Base-by-base conservation (phyloP, 2,329 filamentous ascomycete genomes). In the Fusarium tuaranense region DNA sequence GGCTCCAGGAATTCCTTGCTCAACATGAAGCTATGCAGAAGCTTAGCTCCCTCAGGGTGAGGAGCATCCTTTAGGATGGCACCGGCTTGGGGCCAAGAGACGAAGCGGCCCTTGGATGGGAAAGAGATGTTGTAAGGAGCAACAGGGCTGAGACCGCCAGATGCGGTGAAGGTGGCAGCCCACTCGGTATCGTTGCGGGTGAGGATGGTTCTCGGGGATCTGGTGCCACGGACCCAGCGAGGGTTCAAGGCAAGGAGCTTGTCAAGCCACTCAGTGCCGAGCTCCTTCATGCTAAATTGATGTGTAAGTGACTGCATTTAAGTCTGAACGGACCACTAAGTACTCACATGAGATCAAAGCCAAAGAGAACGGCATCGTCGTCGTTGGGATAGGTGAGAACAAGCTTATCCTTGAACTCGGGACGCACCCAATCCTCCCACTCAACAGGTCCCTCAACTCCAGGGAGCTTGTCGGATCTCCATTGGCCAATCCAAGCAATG, bases 321-420 rank as follows among this genome's bases (percentile, higher is more conserved):
- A 13, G 16, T 8, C 12, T 27, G 1, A 14, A 8, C 3, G 5
- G 5, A 2, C 6, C 4, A 32, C 27, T 13, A 7, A 16, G 16
- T 32, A 18, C 83, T 82, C 77, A 86, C 84, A 89, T 84, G 2
- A 88, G 79, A 48, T 88, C 81, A 51, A 87, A 88, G 4, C 85
- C 84, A 44, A 82, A 89, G 0, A 88, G 80, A 3, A 90, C 85
- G 0, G 88, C 88, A 61, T 90, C 88, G 51, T 90, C 88, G 53
- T 90, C 89, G 68, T 90, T 89, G 14, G 88, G 89, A 67, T 90
- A 90, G 0, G 88, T 89, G 9, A 90, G 77, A 3, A 86, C 86
- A 7, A 90, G 80, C 78, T 87, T 89, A 68, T 86, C 80, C 79
- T 90, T 90, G 80, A 85, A 88, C 67, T 87, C 84, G 0, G 88